Base-by-base conservation (phyloP, 1,284 basidiomycete genomes). In the Gymnopus androsaceus region DNA sequence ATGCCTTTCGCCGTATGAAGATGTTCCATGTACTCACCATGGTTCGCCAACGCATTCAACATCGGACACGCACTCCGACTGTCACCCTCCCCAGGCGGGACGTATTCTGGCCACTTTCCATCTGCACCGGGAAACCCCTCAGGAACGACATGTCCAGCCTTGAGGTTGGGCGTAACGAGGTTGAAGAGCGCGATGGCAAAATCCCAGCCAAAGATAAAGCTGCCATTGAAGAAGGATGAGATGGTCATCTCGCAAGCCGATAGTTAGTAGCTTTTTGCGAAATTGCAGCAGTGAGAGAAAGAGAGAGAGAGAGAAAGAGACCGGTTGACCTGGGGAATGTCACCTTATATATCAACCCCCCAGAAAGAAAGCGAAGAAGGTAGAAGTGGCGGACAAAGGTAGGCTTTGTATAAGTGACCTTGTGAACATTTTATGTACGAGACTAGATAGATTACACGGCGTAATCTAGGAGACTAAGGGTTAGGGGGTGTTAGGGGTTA, bases 31-130 rank as follows among this genome's bases (percentile, higher is more conserved):
- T 2, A 69, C 79, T 42, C 58, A 87, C 87, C 88, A 57, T 88
- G 87, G 67, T 89, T 88, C 5, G 87, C 85, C 79, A 91, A 74
- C 0, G 87, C 84, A 62, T 91, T 91, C 58, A 91, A 67, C 2
- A 79, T 85, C 2, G 88, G 88, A 61, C 88, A 91, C 4, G 81
- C 78, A 61, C 80, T 81, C 5, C 88, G 75, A 62, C 87, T 89
- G 61, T 90, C 88, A 0, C 78, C 81, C 19, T 81, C 76, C 58
- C 68, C 71, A 0, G 87, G 81, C 3, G 83, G 67, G 1, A 75
- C 69, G 62, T 76, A 90, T 60, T 83, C 79, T 1, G 89, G 88
- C 89, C 89, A 91, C 50, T 78, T 68, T 0, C 88, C 88, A n/a
- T 73, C 79, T 51, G 72, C 78, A 0, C 88, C 88, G 2, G 81